These are phyloP conservation scores for Colletotrichum sp. DNA, from an alignment of 2,329 filamentous ascomycete species.

Conservation along the genomic window DNA sequence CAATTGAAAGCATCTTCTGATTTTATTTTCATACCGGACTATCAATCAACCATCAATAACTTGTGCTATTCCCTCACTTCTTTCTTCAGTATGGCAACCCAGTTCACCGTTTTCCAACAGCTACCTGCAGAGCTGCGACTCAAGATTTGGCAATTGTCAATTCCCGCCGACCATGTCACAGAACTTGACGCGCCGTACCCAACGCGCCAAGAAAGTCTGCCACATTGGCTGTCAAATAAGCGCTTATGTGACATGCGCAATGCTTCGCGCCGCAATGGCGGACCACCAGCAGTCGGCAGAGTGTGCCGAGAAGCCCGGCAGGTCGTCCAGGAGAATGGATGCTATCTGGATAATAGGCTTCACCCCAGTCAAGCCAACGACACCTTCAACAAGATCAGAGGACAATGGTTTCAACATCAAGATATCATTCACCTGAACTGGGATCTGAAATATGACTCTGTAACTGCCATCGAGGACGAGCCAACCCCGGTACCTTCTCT, in stretches of 20 bases:
- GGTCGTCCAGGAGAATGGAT: background rate
- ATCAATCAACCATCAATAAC: background rate
- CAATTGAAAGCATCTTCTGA: background rate
- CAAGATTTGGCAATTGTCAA: background rate
- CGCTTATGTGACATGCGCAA: background rate
- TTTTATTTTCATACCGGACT: accelerated
- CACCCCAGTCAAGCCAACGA: background rate
- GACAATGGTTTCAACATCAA: background rate
- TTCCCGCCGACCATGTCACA: background rate
- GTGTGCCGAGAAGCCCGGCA: background rate
- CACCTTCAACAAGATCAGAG: background rate
- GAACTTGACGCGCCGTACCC: background rate
- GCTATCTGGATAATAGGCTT: background rate
- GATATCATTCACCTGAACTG: background rate
- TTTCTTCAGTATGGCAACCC: background rate
- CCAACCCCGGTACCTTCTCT: background rate
- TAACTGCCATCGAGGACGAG: background rate
- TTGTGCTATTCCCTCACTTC: accelerated
- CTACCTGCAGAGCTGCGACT: background rate
- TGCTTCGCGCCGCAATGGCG: background rate
- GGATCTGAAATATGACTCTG: background rate
- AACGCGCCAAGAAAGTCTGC: background rate
- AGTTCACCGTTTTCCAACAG: background rate
- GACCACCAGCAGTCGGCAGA: background rate
- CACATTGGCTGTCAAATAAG: background rate